Evolutionary conservation across 345 rosid genomes (phyloP).

Genomic region (Passiflora organensis): DNA sequence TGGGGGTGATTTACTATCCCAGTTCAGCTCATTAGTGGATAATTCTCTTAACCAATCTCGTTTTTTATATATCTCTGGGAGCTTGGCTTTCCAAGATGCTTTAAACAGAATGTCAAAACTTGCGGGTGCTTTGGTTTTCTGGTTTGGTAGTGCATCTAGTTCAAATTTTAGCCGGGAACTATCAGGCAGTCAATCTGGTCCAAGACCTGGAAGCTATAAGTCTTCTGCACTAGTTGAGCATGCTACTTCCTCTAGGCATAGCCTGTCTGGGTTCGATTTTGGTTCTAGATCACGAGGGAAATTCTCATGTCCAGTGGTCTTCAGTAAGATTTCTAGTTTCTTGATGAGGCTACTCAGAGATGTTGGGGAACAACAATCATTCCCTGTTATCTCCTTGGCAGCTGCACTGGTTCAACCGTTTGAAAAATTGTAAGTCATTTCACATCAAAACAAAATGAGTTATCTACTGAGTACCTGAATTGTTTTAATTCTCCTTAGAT

Average conservation of each 20-base stretch:
- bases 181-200: constrained; percentile 28
- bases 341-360: constrained; percentile 48
- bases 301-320: constrained; percentile 24
- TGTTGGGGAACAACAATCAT: constrained; percentile 51
- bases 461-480: not conserved
- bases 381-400: constrained; percentile 61
- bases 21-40: constrained; percentile 24
- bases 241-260: constrained; percentile 20
- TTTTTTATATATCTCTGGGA: constrained; percentile 38
- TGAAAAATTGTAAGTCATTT: constrained; percentile 49
- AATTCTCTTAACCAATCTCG: constrained; percentile 28
- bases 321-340: constrained; percentile 42
- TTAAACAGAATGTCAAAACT: constrained; percentile 55
- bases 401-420: constrained; percentile 56
- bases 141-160: constrained; percentile 42
- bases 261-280: constrained; percentile 31
- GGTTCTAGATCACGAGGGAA: constrained; percentile 24
- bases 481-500: not conserved
- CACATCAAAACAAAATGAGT: constrained; percentile 1
- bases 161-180: constrained; percentile 41
- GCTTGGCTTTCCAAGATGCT: constrained; percentile 49
- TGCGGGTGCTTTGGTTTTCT: constrained; percentile 49
- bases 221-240: constrained; percentile 31
- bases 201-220: constrained; percentile 28
- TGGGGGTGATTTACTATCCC: constrained; percentile 40